These are phyloP conservation scores for Trichoderma atroviride DNA, from an alignment of 2,329 filamentous ascomycete species.

Conservation along the genomic window DNA sequence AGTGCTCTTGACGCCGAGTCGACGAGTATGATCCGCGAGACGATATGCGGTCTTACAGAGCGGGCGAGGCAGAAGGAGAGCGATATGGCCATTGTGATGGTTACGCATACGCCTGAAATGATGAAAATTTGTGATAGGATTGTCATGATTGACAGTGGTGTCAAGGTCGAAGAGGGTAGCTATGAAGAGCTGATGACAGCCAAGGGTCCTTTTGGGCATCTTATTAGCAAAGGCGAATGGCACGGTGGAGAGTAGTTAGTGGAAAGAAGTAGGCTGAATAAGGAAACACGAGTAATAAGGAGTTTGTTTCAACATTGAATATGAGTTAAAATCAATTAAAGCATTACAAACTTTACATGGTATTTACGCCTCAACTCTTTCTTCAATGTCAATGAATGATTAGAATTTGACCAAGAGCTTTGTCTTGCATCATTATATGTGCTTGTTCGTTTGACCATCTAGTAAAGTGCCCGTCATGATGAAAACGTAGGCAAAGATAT, in stretches of 20 bases:
- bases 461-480: neutral
- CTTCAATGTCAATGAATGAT: neutral
- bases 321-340: neutral
- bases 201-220: slow-evolving; percentile 51
- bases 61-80: slow-evolving; percentile 29
- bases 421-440: slow-evolving; percentile 1
- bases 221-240: slow-evolving; percentile 44
- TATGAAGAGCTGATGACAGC: slow-evolving; percentile 62
- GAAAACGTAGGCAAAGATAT: neutral
- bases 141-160: slow-evolving; percentile 69
- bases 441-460: neutral
- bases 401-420: neutral
- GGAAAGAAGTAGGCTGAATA: neutral
- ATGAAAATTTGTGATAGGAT: slow-evolving; percentile 78
- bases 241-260: neutral
- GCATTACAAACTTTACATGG: neutral
- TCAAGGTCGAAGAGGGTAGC: slow-evolving; percentile 67
- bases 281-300: neutral
- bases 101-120: slow-evolving; percentile 84
- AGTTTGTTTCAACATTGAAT: neutral
- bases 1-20: slow-evolving; percentile 74
- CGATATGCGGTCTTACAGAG: slow-evolving; percentile 58
- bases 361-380: neutral
- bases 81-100: slow-evolving; percentile 71
- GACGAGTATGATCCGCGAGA: slow-evolving; percentile 64